Percentiles rank a stretch among this genome's conserved stretches.
Conservation (phyloP, 1,284 basidiomycete genomes). For the Schizophyllum amplum region DNA sequence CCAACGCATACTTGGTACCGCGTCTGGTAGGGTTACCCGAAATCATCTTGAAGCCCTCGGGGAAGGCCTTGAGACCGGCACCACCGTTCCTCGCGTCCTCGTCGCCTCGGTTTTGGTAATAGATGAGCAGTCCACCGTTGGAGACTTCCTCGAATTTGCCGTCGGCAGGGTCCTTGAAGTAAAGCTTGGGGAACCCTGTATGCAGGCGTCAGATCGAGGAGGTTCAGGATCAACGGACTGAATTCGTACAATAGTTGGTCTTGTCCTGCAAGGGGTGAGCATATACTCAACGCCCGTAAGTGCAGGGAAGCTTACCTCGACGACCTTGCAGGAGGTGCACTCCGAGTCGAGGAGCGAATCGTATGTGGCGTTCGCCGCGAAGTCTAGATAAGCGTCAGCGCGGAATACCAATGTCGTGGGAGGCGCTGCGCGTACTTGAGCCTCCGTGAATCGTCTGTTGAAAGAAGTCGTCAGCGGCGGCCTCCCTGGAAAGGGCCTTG, state of each 20-base stretch:
- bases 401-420: background rate
- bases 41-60: constrained; percentile 36
- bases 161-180: constrained; percentile 30
- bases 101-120: constrained; percentile 34
- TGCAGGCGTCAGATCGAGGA: background rate
- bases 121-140: constrained; percentile 32
- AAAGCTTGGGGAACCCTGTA: constrained; percentile 33
- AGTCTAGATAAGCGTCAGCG: constrained; percentile 18
- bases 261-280: constrained; percentile 18
- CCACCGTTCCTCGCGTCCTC: constrained; percentile 28
- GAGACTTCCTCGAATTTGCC: constrained; percentile 26
- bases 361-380: constrained; percentile 26
- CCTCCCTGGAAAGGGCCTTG: background rate
- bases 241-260: constrained; percentile 23
- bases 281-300: background rate
- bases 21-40: constrained; percentile 30
- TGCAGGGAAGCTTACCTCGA: constrained; percentile 17
- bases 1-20: constrained; percentile 22
- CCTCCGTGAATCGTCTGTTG: constrained; percentile 27
- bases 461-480: background rate
- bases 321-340: constrained; percentile 30
- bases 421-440: constrained; percentile 18
- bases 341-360: constrained; percentile 25
- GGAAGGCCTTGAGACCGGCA: constrained; percentile 33
- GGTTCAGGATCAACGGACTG: constrained; percentile 11